Evolutionary conservation across 805 yeast genomes (phyloP).

Genomic region (Candida silvicultrix): DNA sequence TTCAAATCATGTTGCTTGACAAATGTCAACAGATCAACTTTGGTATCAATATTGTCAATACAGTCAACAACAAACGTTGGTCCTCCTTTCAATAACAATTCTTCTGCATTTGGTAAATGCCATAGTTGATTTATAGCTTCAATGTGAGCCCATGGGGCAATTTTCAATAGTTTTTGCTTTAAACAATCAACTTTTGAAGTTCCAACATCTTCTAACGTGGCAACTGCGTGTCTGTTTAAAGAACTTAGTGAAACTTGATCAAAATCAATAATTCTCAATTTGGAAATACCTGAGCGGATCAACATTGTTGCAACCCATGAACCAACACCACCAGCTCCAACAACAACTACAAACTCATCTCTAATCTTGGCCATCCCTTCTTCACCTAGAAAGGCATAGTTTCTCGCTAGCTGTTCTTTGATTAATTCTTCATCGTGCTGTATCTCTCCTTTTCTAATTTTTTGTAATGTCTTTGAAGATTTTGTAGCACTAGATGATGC

Average conservation of each 20-base stretch:
- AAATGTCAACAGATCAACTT: slow-evolving; percentile 79
- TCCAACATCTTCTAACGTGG: slow-evolving; percentile 88
- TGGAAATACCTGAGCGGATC: slow-evolving; percentile 83
- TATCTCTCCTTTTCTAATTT: neutral
- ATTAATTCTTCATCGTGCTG: slow-evolving; percentile 62
- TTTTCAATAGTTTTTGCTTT: slow-evolving; percentile 53
- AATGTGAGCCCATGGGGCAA: slow-evolving; percentile 92
- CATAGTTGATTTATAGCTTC: slow-evolving; percentile 77
- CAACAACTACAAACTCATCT: slow-evolving; percentile 64
- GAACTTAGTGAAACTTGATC: slow-evolving; percentile 95
- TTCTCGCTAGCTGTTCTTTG: slow-evolving; percentile 88
- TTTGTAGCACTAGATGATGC: slow-evolving; percentile 17
- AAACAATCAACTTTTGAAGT: slow-evolving; percentile 82
- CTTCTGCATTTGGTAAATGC: slow-evolving; percentile 59
- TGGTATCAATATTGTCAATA: slow-evolving; percentile 96
- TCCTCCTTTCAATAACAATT: slow-evolving; percentile 44
- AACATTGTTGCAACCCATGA: slow-evolving; percentile 93
- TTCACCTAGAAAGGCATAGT: slow-evolving; percentile 85
- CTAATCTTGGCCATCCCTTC: slow-evolving; percentile 76
- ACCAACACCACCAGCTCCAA: slow-evolving; percentile 98
- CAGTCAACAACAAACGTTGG: slow-evolving; percentile 90
- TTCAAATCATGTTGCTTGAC: slow-evolving; percentile 54
- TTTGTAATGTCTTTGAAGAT: slow-evolving; percentile 1
- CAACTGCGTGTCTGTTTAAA: slow-evolving; percentile 91
- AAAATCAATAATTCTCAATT: slow-evolving; percentile 79